Evolutionary conservation across 176 grass and related monocot species (phyloP).

Genomic region (Poa pratensis): DNA sequence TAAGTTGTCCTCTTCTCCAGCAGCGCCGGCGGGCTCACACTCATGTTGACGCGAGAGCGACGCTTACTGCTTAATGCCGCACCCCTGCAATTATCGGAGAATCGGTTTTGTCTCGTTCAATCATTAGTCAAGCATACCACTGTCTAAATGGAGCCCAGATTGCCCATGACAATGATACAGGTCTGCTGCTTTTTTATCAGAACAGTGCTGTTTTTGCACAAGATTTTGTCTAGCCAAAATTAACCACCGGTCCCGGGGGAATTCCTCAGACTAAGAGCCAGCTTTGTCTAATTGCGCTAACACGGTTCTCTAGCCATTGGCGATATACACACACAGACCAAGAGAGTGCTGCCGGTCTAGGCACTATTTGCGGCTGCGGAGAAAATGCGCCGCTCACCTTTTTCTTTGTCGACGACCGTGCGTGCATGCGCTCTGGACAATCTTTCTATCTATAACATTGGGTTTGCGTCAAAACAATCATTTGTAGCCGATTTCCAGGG

Average conservation of each 20-base stretch:
- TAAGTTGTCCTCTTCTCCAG: slow-evolving; percentile 37
- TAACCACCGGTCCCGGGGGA: slow-evolving; percentile 25
- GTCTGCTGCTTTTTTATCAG: neutral
- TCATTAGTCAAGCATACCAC: neutral
- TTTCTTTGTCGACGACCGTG: slow-evolving; percentile 24
- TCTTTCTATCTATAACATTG: slow-evolving; percentile 12
- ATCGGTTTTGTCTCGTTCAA: neutral
- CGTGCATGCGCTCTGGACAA: neutral
- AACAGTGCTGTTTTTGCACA: neutral
- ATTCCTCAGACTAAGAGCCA: slow-evolving; percentile 46
- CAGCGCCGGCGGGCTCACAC: slow-evolving; percentile 22
- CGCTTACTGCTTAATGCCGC: slow-evolving; percentile 11
- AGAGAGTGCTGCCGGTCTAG: slow-evolving; percentile 26
- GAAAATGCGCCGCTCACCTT: slow-evolving; percentile 38
- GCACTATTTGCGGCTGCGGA: slow-evolving; percentile 44
- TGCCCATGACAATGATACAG: neutral
- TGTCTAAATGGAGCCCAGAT: no score
- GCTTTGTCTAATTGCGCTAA: slow-evolving; percentile 36
- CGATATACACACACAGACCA: neutral
- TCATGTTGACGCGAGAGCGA: neutral
- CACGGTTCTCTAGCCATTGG: slow-evolving; percentile 34
- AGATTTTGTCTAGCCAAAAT: slow-evolving; percentile 34
- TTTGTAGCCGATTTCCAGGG: slow-evolving; percentile 40
- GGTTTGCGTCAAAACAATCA: slow-evolving; percentile 43
- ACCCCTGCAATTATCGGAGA: neutral